Conservation (phyloP, 805 yeast genomes). For the Pichia ethanolica region DNA sequence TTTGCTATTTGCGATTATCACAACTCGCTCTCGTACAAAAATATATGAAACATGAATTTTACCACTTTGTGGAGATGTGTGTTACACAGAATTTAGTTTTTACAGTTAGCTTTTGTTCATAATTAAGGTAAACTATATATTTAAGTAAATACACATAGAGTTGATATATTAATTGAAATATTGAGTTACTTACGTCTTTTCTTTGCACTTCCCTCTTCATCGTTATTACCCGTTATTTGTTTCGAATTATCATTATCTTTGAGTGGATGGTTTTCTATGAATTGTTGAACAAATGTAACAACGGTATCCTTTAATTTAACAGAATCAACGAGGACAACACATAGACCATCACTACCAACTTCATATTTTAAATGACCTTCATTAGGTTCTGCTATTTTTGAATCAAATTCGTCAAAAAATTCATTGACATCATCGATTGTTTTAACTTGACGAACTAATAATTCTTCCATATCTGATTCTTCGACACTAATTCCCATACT, state of each 20-base stretch:
- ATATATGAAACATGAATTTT: too few relatives aligned
- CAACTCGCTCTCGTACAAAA: too few relatives aligned
- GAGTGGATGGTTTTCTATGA: slow-evolving; percentile 6
- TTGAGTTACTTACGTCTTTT: slow-evolving; percentile 3
- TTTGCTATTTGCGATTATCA: too few relatives aligned
- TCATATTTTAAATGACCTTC: slow-evolving; percentile 50
- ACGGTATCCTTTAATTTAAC: slow-evolving; percentile 31
- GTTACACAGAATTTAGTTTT: too few relatives aligned
- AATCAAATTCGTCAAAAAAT: slow-evolving; percentile 48
- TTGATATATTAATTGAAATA: too few relatives aligned
- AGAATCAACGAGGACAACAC: slow-evolving; percentile 45
- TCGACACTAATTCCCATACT: slow-evolving; percentile 24
- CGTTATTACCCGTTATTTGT: not conserved
- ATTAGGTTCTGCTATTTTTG: slow-evolving; percentile 44
- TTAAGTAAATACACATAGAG: too few relatives aligned
- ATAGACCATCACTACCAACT: slow-evolving; percentile 54
- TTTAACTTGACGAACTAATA: slow-evolving; percentile 28
- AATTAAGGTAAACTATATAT: too few relatives aligned
- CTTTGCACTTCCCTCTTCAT: not conserved
- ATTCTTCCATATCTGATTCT: slow-evolving; percentile 39
- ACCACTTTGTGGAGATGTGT: too few relatives aligned
- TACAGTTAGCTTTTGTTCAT: too few relatives aligned
- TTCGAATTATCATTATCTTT: not conserved
- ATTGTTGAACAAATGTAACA: slow-evolving; percentile 36
- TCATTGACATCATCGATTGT: slow-evolving; percentile 41